phyloP scores from a whole-genome alignment of 495 filamentous ascomycete species.

The Penicillium egyptiacum region DNA sequence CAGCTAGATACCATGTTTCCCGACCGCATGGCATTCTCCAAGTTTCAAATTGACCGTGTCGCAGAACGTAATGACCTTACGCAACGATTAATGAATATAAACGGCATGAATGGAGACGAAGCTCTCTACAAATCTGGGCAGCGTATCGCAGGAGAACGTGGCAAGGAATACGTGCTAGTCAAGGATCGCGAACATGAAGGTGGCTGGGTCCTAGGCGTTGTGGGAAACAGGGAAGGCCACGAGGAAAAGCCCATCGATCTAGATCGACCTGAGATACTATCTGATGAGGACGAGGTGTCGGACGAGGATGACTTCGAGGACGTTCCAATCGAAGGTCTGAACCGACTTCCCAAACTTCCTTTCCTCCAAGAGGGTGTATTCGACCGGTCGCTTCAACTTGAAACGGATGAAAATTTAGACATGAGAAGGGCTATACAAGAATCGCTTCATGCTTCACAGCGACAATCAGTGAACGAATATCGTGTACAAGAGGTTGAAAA shows the following conservation, averaged over 20 bases:
- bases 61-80: constrained; percentile 91
- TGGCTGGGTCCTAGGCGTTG: constrained; percentile 95
- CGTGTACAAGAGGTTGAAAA: constrained; percentile 35
- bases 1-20: constrained; percentile 96
- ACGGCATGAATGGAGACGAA: constrained; percentile 80
- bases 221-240: constrained; percentile 76
- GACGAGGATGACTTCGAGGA: constrained; percentile 83
- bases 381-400: constrained; percentile 36
- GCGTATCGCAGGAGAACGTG: constrained; percentile 85
- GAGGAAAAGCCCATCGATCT: constrained; percentile 86
- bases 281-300: constrained; percentile 51
- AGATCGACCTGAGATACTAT: constrained; percentile 56
- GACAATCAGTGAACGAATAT: constrained; percentile 15
- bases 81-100: constrained; percentile 90
- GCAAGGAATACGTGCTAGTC: constrained; percentile 90
- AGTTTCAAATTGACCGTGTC: constrained; percentile 94
- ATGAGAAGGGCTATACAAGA: constrained; percentile 47
- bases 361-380: constrained; percentile 41
- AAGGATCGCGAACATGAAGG: constrained; percentile 94
- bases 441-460: constrained; percentile 10
- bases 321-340: constrained; percentile 90
- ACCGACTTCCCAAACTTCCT: constrained; percentile 72
- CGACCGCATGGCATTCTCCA: constrained; percentile 94
- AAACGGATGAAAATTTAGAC: constrained; percentile 41
- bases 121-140: constrained; percentile 61